A percentile compares a stretch with the other conserved stretches of the same genome.
Evolutionary conservation across 192 early-diverging fungal genomes (phyloP).

Genomic region (Podila epigama): DNA sequence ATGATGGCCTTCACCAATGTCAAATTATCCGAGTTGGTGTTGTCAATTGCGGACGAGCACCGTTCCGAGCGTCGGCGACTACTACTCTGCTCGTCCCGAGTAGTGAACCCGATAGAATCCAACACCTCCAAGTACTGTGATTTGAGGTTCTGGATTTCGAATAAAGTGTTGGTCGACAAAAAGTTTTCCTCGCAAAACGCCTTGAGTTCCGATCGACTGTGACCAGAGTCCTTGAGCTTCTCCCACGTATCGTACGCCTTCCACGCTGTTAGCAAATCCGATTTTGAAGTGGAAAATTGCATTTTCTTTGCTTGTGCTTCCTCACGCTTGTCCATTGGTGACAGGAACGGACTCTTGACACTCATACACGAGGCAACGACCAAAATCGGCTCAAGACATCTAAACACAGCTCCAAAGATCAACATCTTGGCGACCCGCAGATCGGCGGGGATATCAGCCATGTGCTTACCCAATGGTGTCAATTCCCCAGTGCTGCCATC

Average conservation of each 20-base stretch:
- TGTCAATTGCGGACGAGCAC: slow-evolving; percentile 44
- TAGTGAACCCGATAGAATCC: slow-evolving; percentile 65
- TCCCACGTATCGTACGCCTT: slow-evolving; percentile 56
- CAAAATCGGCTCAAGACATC: slow-evolving; percentile 75
- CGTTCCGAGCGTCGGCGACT: slow-evolving; percentile 18
- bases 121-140: slow-evolving; percentile 68
- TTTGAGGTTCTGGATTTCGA: slow-evolving; percentile 66
- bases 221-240: slow-evolving; percentile 31
- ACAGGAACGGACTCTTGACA: slow-evolving; percentile 57
- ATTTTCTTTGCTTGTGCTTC: slow-evolving; percentile 45
- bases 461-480: slow-evolving; percentile 72
- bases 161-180: slow-evolving; percentile 68
- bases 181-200: slow-evolving; percentile 60
- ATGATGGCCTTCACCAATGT: slow-evolving; percentile 76
- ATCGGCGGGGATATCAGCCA: slow-evolving; percentile 79
- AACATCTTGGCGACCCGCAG: slow-evolving; percentile 82
- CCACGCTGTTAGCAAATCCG: slow-evolving; percentile 52
- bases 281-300: slow-evolving; percentile 46
- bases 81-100: background rate
- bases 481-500: slow-evolving; percentile 53
- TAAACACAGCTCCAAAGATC: slow-evolving; percentile 75
- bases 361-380: slow-evolving; percentile 74
- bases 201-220: slow-evolving; percentile 29
- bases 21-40: slow-evolving; percentile 59
- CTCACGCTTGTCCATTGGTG: slow-evolving; percentile 39